Evolutionary conservation across 192 early-diverging fungal species (phyloP), one percentile per base, ranked within the genome.

Genomic region (Backusella circina): DNA sequence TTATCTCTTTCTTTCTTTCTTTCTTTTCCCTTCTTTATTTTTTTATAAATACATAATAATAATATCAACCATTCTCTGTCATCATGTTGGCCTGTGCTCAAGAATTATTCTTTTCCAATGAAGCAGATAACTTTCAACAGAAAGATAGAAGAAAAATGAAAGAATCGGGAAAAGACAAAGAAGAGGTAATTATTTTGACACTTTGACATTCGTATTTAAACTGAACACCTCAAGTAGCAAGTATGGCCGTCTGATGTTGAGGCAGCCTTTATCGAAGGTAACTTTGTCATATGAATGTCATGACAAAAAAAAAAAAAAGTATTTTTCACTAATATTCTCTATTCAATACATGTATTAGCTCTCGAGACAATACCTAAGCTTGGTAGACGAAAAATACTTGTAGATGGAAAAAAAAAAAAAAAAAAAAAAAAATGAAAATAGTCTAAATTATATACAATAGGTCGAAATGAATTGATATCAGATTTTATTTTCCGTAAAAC

Each of bases 401-500:
- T 88, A n/a, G 79, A 84, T 66, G 85, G 87, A n/a, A 86, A 86
- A 32, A n/a, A n/a, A n/a, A n/a, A n/a, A n/a, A n/a, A n/a, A n/a
- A n/a, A n/a, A n/a, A n/a, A n/a, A n/a, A n/a, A n/a, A 28, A 61
- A 21, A 57, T 9, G 8, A 61, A 61, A 28, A 12, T 3, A 21
- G 54, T 61, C 54, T 61, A 61, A 61, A 61, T n/a, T 8, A 61
- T 61, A 28, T 44, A 76, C 33, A 76, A 81, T 75, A 84, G 90
- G 92, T n/a, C 85, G 92, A 10, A 94, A 94, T 77, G 91, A 94
- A 78, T 82, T 92, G 15, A 91, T 94, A 31, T 90, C 92, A 7
- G 90, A 92, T 36, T 92, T 87, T 76, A 92, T 92, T 30, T 91
- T 86, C 44, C 87, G 86, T 77, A 86, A 89, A 50, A 94, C 91